phyloP scores from a whole-genome alignment of 176 grass and related monocot genomes.

The Zoysia japonica region DNA sequence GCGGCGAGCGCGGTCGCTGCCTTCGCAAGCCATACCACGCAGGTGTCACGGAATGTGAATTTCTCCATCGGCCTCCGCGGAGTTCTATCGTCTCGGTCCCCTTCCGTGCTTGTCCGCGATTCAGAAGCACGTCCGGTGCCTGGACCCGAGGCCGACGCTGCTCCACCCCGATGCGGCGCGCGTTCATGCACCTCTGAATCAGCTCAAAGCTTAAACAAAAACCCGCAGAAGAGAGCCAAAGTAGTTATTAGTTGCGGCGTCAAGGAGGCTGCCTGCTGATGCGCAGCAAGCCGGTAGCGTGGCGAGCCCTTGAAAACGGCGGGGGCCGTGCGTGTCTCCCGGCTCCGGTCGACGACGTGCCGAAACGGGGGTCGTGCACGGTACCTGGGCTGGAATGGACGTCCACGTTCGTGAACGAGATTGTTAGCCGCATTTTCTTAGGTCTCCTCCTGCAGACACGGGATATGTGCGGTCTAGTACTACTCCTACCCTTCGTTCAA shows the following conservation, averaged over 20 bases:
- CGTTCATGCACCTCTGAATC: slow-evolving; percentile 47
- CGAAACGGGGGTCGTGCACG: slow-evolving; percentile 7
- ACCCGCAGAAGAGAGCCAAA: background rate
- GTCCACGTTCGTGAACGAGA: slow-evolving; percentile 8
- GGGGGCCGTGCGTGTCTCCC: slow-evolving; percentile 15
- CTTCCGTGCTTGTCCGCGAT: slow-evolving; percentile 31
- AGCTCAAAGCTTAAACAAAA: background rate
- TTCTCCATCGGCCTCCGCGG: slow-evolving; percentile 28
- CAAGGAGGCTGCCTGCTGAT: slow-evolving; percentile 38
- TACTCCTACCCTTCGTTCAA: background rate
- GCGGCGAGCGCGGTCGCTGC: slow-evolving; percentile 6
- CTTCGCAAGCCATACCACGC: slow-evolving; percentile 36
- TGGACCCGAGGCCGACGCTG: background rate
- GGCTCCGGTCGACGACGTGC: slow-evolving; percentile 36
- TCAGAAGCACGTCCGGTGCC: slow-evolving; percentile 20
- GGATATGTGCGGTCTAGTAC: background rate
- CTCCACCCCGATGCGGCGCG: slow-evolving; percentile 13
- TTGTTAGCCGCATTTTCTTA: background rate
- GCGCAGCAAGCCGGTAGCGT: background rate
- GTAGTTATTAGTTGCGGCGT: background rate
- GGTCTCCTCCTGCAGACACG: slow-evolving; percentile 5
- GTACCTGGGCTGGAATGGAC: background rate
- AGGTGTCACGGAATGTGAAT: slow-evolving; percentile 20
- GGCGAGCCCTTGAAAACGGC: background rate
- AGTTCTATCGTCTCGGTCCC: slow-evolving; percentile 8